Percentiles rank a stretch among this genome's conserved stretches.
Evolutionary conservation across 2,329 filamentous ascomycete species (phyloP).

Genomic region (Cladophialophora yegresii): DNA sequence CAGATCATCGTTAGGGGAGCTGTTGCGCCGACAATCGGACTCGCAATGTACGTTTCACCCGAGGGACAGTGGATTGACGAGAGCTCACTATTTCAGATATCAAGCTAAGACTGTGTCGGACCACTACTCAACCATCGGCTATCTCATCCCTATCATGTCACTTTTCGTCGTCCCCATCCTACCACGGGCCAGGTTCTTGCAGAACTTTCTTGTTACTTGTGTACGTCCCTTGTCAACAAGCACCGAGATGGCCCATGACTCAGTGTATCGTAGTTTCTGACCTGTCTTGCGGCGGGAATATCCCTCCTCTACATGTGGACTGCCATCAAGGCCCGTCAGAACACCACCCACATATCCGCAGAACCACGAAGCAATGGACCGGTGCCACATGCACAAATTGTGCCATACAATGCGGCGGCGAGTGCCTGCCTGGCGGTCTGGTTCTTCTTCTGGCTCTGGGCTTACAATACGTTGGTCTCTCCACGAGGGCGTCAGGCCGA

Average conservation of each 20-base stretch:
- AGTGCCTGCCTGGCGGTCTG: constrained; percentile 69
- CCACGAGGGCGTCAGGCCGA: background rate
- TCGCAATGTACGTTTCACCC: constrained; percentile 22
- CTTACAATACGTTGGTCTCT: constrained; percentile 27
- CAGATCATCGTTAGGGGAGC: constrained; percentile 17
- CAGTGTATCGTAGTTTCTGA: constrained; percentile 40
- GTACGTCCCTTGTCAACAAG: constrained; percentile 35
- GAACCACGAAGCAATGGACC: constrained; percentile 25
- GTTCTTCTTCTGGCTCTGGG: constrained; percentile 66
- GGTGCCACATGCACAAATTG: constrained; percentile 34
- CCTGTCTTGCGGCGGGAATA: constrained; percentile 62
- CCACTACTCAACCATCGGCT: constrained; percentile 49
- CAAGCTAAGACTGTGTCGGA: constrained; percentile 58
- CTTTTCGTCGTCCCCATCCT: constrained; percentile 68
- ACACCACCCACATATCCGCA: constrained; percentile 52
- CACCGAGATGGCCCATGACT: background rate
- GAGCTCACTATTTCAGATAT: constrained; percentile 37
- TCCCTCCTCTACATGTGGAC: constrained; percentile 67
- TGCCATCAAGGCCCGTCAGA: constrained; percentile 63
- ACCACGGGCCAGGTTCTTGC: constrained; percentile 71
- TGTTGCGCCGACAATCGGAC: constrained; percentile 25
- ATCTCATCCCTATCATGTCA: constrained; percentile 66
- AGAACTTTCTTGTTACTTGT: constrained; percentile 67
- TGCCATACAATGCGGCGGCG: constrained; percentile 69
- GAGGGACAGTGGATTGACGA: background rate